Evolutionary conservation across 2,329 filamentous ascomycete genomes (phyloP).

Genomic region (Calonectria crousiana): DNA sequence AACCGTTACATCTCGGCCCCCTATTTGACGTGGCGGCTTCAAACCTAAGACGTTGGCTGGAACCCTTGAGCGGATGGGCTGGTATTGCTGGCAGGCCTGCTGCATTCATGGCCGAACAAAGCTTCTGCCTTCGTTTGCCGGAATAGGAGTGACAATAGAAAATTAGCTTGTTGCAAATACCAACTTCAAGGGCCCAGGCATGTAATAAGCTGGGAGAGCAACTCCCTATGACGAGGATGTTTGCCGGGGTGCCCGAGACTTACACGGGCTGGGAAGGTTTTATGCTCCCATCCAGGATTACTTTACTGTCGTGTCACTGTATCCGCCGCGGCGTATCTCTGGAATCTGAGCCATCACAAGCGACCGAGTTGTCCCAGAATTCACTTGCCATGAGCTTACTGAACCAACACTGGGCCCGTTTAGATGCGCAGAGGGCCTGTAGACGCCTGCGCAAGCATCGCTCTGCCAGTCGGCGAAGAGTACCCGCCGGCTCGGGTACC

Average conservation of each 20-base stretch:
- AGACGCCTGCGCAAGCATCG: background rate
- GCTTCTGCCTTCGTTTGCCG: background rate
- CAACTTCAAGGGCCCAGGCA: background rate
- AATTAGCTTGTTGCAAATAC: background rate
- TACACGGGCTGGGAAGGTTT: background rate
- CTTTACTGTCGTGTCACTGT: background rate
- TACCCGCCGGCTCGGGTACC: background rate
- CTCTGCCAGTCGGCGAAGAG: background rate
- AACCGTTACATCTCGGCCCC: slow-evolving; percentile 4
- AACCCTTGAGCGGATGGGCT: background rate
- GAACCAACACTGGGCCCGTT: background rate
- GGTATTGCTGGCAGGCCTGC: background rate
- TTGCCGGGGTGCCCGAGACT: background rate
- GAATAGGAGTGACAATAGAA: background rate
- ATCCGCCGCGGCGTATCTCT: slow-evolving; percentile 7
- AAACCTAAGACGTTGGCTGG: background rate
- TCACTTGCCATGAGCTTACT: background rate
- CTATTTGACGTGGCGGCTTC: slow-evolving; percentile 5
- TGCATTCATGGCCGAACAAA: background rate
- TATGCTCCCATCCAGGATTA: slow-evolving; percentile 4
- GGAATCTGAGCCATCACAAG: slow-evolving; percentile 14
- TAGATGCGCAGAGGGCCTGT: background rate
- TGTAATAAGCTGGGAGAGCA: background rate
- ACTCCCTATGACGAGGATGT: background rate
- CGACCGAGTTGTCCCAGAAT: slow-evolving; percentile 10